A percentile compares a stretch with the other conserved stretches of the same genome.
These are phyloP conservation scores for Phoma sp. DNA, from an alignment of 2,329 filamentous ascomycete genomes.

Conservation along the genomic window DNA sequence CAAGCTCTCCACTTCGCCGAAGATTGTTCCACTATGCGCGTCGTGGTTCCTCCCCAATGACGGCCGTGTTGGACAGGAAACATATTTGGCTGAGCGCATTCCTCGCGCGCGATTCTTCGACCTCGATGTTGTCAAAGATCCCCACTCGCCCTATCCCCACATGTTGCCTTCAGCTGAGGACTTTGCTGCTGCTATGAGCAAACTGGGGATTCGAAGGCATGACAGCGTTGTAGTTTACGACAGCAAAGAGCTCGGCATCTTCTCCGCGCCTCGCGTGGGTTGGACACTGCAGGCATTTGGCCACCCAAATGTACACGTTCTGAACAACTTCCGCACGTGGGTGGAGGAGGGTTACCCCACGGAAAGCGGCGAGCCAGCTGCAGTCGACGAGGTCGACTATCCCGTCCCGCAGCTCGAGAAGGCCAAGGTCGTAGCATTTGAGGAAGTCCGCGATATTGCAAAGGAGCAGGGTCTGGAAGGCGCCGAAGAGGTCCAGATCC, in stretches of 20 bases:
- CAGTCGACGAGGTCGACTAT: conserved; percentile 52
- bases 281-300: conserved; percentile 95
- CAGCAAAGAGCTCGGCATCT: conserved; percentile 86
- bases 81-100: conserved; percentile 82
- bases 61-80: conserved; percentile 76
- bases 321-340: conserved; percentile 98
- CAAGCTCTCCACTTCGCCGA: conserved; percentile 79
- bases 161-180: conserved; percentile 86
- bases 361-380: conserved; percentile 74
- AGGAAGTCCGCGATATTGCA: conserved; percentile 80
- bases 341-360: conserved; percentile 81
- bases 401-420: conserved; percentile 55
- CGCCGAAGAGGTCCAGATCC: conserved; percentile 79
- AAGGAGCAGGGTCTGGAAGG: conserved; percentile 81
- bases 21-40: conserved; percentile 87
- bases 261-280: conserved; percentile 89
- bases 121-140: conserved; percentile 88
- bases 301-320: conserved; percentile 82
- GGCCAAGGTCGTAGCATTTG: conserved; percentile 76
- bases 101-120: conserved; percentile 95
- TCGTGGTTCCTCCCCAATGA: conserved; percentile 98
- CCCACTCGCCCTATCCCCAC: conserved; percentile 87
- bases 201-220: conserved; percentile 83
- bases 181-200: conserved; percentile 88
- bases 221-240: conserved; percentile 96